These are phyloP conservation scores for Schizothecium vesticola DNA, from an alignment of 495 filamentous ascomycete species.

Conservation along the genomic window DNA sequence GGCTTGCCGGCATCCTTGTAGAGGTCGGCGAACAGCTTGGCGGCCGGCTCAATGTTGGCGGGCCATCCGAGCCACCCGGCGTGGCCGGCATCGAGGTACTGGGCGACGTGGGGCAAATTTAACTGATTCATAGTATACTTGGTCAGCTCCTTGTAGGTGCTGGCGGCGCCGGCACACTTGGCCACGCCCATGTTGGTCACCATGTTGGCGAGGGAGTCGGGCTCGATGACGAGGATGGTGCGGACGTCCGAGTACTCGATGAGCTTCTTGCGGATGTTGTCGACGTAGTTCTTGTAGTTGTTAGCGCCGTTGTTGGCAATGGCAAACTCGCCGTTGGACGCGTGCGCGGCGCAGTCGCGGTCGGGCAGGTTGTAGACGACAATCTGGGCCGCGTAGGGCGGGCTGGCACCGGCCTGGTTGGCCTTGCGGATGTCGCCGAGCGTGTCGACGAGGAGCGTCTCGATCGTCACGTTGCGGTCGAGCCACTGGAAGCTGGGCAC, in stretches of 20 bases:
- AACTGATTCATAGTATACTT: constrained; percentile 66
- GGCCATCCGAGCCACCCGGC: constrained; percentile 80
- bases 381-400: constrained; percentile 35
- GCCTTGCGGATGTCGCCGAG: constrained; percentile 51
- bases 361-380: constrained; percentile 76
- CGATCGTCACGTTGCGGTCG: constrained; percentile 53
- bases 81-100: constrained; percentile 81
- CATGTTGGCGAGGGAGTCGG: constrained; percentile 74
- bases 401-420: constrained; percentile 48
- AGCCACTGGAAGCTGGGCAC: constrained; percentile 72
- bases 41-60: constrained; percentile 67
- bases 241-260: constrained; percentile 50
- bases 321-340: constrained; percentile 69
- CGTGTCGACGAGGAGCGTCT: constrained; percentile 47
- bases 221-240: constrained; percentile 58
- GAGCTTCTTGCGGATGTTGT: constrained; percentile 55
- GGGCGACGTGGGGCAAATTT: constrained; percentile 69
- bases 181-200: constrained; percentile 65
- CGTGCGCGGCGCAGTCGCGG: constrained; percentile 70
- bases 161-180: constrained; percentile 58
- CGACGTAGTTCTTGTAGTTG: constrained; percentile 70
- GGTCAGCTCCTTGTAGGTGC: constrained; percentile 61
- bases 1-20: constrained; percentile 64
- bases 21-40: constrained; percentile 57
- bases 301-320: constrained; percentile 50